Evolutionary conservation across 768 basidiomycete species (phyloP).

Genomic region (Sistotremastrum niveocremeum): DNA sequence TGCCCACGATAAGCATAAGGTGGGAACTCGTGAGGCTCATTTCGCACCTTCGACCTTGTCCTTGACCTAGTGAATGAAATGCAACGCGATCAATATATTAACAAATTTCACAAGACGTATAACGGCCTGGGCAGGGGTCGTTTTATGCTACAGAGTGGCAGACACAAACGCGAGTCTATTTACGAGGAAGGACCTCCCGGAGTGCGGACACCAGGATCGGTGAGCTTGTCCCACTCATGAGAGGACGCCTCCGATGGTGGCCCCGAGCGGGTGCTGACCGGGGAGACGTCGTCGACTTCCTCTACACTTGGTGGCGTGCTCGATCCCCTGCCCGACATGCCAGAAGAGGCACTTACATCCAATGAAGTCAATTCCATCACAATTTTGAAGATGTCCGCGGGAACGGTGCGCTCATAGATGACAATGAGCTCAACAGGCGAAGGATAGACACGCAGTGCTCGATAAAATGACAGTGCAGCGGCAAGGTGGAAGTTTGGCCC

Average conservation of each 20-base stretch:
- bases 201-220: slow-evolving; percentile 52
- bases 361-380: slow-evolving; percentile 77
- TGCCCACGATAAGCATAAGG: slow-evolving; percentile 15
- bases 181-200: too few species aligned
- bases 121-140: too few species aligned
- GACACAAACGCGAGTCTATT: neutral
- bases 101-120: too few species aligned
- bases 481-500: slow-evolving; percentile 68
- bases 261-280: slow-evolving; percentile 32
- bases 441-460: slow-evolving; percentile 89
- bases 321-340: slow-evolving; percentile 18
- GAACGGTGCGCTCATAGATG: slow-evolving; percentile 88
- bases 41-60: slow-evolving; percentile 62
- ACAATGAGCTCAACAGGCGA: slow-evolving; percentile 86
- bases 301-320: slow-evolving; percentile 23
- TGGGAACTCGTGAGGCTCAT: neutral
- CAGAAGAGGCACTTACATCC: slow-evolving; percentile 66
- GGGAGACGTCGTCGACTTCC: slow-evolving; percentile 42
- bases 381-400: slow-evolving; percentile 67
- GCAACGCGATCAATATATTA: too few species aligned
- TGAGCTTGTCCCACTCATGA: slow-evolving; percentile 83
- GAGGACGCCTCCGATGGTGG: slow-evolving; percentile 81
- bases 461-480: slow-evolving; percentile 84
- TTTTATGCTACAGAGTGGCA: slow-evolving; percentile 6
- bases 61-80: slow-evolving; percentile 35